A percentile compares a stretch with the other conserved stretches of the same genome.
Evolutionary conservation across 345 rosid species (phyloP).

Genomic region (Arabidopsis suecica): DNA sequence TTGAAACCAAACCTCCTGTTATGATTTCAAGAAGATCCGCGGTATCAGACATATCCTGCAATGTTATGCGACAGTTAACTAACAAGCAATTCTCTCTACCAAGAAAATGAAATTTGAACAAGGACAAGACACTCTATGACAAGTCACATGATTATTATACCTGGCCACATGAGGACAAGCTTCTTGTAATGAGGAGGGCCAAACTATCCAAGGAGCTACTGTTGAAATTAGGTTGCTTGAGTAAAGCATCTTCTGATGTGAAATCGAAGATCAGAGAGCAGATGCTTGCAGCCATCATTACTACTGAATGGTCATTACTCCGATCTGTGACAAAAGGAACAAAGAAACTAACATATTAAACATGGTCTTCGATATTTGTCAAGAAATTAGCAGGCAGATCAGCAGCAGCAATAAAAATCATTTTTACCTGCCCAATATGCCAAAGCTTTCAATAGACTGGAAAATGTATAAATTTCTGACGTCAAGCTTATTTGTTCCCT

Average conservation of each 20-base stretch:
- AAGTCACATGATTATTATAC: constrained; percentile 44
- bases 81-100: constrained; percentile 1
- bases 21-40: constrained; percentile 77
- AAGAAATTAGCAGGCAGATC: not conserved
- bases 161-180: constrained; percentile 59
- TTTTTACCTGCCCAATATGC: constrained; percentile 70
- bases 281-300: constrained; percentile 84
- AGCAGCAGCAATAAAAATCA: not conserved
- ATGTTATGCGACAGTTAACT: not conserved
- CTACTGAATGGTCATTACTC: constrained; percentile 52
- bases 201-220: constrained; percentile 49
- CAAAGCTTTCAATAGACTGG: constrained; percentile 66
- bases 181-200: constrained; percentile 57
- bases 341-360: not conserved
- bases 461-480: constrained; percentile 50
- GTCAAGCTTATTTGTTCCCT: constrained; percentile 55
- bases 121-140: constrained; percentile 15
- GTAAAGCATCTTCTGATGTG: constrained; percentile 76
- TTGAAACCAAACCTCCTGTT: constrained; percentile 55
- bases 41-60: constrained; percentile 50
- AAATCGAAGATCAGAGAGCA: constrained; percentile 68
- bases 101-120: not conserved
- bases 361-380: not conserved
- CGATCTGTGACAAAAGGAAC: constrained; percentile 50
- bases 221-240: constrained; percentile 55